Evolutionary conservation across 169 alveolate genomes (phyloP), one percentile per base, ranked within the genome.

Genomic region (Plasmodium malariae): DNA sequence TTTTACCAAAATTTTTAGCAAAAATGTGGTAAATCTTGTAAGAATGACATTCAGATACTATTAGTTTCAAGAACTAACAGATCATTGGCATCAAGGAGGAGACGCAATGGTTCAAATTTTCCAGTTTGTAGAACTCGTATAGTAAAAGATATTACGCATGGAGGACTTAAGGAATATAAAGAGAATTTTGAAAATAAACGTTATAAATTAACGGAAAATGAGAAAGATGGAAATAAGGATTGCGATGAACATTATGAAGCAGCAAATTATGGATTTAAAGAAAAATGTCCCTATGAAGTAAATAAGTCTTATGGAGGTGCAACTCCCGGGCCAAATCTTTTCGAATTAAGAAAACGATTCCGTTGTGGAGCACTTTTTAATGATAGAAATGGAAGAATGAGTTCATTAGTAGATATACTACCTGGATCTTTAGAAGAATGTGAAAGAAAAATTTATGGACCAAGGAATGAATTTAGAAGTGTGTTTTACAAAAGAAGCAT

Each of bases 161-260:
- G 80, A 2, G 80, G 80, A 26, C 37, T 69, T 17, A 69, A 69
- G 32, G 62, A 36, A 36, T 69, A 69, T 69, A 62, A 69, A 69
- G 80, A 69, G 37, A 69, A 69, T 34, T 69, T 34, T 45, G 80
- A 69, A 69, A 14, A 59, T 2, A 69, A 69, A 21, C 80, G 37
- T 45, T 69, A 69, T 54, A 69, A 40, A 40, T 21, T 69, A 69
- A 69, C 19, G 19, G 80, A 69, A 69, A 69, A 69, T n/a, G 80
- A 34, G 12, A 62, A 37, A 9, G 80, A 69, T n/a, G 59, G 59
- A 5, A 69, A 69, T 37, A 69, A 69, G 14, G 80, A 69, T 43
- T 69, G 80, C 37, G 80, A 69, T 69, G 80, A 69, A 69, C 30
- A 69, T 28, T 69, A 69, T 37, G 80, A 69, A 43, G 80, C 80